Conservation (phyloP, 768 basidiomycete genomes). For the Russula foetens region DNA sequence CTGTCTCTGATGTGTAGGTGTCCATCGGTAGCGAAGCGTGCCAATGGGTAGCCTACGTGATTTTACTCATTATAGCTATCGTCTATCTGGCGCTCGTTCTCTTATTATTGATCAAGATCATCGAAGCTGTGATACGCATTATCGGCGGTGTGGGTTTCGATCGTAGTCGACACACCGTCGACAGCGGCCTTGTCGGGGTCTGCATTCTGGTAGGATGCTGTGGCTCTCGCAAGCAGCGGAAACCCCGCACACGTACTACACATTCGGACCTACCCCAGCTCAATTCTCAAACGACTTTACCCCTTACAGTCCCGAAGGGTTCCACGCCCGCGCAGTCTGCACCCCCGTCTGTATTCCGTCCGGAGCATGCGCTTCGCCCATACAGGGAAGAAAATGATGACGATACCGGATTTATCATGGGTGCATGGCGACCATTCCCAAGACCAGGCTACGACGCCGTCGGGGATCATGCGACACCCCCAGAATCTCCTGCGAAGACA, state of each 20-base stretch:
- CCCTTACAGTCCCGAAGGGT: conserved; percentile 20
- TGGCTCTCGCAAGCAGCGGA: conserved; percentile 35
- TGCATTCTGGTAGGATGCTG: conserved; percentile 63
- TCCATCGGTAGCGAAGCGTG: conserved; percentile 72
- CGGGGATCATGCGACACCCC: conserved; percentile 24
- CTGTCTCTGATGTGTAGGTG: conserved; percentile 43
- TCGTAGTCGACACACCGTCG: conserved; percentile 66
- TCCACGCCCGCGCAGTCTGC: conserved; percentile 39
- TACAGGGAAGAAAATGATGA: conserved; percentile 76
- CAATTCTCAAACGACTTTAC: conserved; percentile 11
- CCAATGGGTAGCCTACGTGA: conserved; percentile 92
- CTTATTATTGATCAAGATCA: conserved; percentile 77
- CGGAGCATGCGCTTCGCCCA: conserved; percentile 69
- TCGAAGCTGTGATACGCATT: conserved; percentile 77
- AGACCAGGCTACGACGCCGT: conserved; percentile 43
- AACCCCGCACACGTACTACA: conserved; percentile 18
- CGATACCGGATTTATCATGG: conserved; percentile 83
- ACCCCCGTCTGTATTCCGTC: conserved; percentile 65
- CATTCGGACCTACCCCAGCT: conserved; percentile 16
- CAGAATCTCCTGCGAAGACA: conserved; percentile 30
- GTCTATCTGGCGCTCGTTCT: conserved; percentile 77
- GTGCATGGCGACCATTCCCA: conserved; percentile 81
- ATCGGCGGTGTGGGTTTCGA: conserved; percentile 76
- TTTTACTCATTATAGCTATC: conserved; percentile 74
- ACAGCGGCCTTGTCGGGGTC: conserved; percentile 83